Base-by-base conservation (phyloP, 352 stramenopile genomes). In the Pythium myriotylum region DNA sequence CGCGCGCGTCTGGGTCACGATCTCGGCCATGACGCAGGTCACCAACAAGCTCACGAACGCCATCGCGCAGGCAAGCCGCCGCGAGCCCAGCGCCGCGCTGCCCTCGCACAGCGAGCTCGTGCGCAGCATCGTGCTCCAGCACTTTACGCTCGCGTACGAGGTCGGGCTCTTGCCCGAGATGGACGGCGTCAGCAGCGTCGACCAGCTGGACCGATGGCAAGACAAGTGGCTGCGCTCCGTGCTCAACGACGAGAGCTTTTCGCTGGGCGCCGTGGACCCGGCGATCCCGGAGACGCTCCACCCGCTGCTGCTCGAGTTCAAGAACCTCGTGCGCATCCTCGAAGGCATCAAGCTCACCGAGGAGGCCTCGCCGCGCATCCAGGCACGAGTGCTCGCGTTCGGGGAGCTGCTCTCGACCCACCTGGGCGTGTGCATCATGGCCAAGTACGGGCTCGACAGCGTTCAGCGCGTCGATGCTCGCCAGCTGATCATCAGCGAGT, bases 281-380 rank as follows among this genome's bases (percentile, higher is more conserved):
- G 48, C 64, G 22, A 72, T 91, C 41, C 81, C 82, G 2, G 54
- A 61, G 17, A 39, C 32, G 4, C 65, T 94, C 39, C 77, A 90
- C 49, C 81, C 85, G 53, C 60, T 94, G 57, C 59, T 94, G 39
- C 66, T 81, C n/a, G 85, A 94, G 64, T 85, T 91, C 26, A 82
- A 68, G 56, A 86, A 92, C 55, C 82, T 96, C n/a, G 73, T 81
- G 52, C 81, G 86, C 19, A 81, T 96, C 22, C 62, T 96, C 10
- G 79, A 94, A 50, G 88, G 88, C 50, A 89, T 95, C 53, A 89
- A 89, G 54, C 76, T 96, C 39, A 96, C 88, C 10, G 81, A 92
- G 48, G 88, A 96, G 56, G 86, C 86, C n/a, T 96, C 88, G 14
- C 77, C 84, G 17, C 80, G 88, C 23, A 90, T 95, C 59, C 82